These are phyloP conservation scores for Phalaenopsis equestris DNA, from an alignment of 106 monocot species.

Conservation along the genomic window DNA sequence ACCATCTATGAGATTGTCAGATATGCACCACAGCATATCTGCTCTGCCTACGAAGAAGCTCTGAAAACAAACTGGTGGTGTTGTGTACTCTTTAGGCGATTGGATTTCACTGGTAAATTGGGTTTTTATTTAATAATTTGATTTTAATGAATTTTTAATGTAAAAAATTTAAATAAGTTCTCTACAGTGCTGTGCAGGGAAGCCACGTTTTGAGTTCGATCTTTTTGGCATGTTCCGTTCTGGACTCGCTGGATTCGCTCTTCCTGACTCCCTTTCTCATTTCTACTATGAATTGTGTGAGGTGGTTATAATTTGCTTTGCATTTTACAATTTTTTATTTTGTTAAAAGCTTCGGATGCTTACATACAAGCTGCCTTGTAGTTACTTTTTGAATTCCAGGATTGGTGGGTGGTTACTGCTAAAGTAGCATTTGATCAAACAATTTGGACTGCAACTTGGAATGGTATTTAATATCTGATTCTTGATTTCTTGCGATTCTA, in stretches of 20 bases:
- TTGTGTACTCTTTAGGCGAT: constrained; percentile 90
- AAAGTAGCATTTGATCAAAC: constrained; percentile 91
- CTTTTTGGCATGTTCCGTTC: constrained; percentile 83
- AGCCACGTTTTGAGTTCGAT: constrained; percentile 91
- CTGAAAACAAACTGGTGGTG: constrained; percentile 84
- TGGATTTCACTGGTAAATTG: constrained; percentile 87
- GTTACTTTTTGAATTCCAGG: constrained; percentile 79
- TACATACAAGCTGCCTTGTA: constrained; percentile 21
- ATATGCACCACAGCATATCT: constrained; percentile 90
- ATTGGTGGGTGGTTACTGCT: constrained; percentile 93
- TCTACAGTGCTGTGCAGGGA: constrained; percentile 90
- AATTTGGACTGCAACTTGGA: constrained; percentile 87
- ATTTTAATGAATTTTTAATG: not conserved
- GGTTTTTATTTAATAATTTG: not conserved
- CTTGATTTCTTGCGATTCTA: constrained; percentile 78
- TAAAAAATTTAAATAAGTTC: not conserved
- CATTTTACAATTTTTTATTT: not conserved
- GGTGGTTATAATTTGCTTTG: constrained; percentile 27
- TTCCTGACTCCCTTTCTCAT: constrained; percentile 97
- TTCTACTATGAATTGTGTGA: constrained; percentile 91
- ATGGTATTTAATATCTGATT: constrained; percentile 71
- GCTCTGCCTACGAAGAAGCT: constrained; percentile 93
- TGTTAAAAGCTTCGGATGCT: not conserved
- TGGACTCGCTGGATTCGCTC: constrained; percentile 77
- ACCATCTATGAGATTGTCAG: constrained; percentile 81